These are phyloP conservation scores for Ophiosphaerella herpotricha DNA, from an alignment of 2,329 filamentous ascomycete species.

Conservation along the genomic window DNA sequence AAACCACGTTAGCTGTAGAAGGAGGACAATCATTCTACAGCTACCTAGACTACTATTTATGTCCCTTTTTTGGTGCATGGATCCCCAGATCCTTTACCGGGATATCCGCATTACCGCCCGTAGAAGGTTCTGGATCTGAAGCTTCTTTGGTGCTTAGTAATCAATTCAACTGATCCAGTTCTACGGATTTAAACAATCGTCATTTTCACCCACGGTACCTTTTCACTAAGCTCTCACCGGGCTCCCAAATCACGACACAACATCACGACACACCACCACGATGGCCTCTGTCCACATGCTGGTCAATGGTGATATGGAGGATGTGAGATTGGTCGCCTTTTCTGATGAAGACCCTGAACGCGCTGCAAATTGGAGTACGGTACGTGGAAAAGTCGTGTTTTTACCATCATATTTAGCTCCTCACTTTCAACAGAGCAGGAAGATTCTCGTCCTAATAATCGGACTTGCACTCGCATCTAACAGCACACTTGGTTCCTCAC, in stretches of 20 bases:
- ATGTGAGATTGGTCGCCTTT: slow-evolving; percentile 10
- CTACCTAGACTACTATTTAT: neutral
- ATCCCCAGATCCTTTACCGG: neutral
- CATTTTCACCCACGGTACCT: slow-evolving; percentile 4
- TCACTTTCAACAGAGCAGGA: slow-evolving; percentile 6
- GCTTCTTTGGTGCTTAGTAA: slow-evolving; percentile 2
- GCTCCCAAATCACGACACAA: slow-evolving; percentile 8
- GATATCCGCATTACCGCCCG: neutral
- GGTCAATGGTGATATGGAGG: slow-evolving; percentile 6
- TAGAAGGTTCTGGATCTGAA: slow-evolving; percentile 2
- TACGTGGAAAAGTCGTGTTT: slow-evolving; percentile 9
- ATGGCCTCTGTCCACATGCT: slow-evolving; percentile 4
- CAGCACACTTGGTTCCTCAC: slow-evolving; percentile 40
- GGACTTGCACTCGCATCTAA: slow-evolving; percentile 15
- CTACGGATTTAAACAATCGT: slow-evolving; percentile 4
- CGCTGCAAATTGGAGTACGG: slow-evolving; percentile 11
- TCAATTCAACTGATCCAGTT: slow-evolving; percentile 2
- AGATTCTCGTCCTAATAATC: slow-evolving; percentile 7
- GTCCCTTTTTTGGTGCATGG: slow-evolving; percentile 2
- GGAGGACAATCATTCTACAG: neutral
- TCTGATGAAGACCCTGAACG: slow-evolving; percentile 8
- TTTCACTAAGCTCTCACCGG: slow-evolving; percentile 6
- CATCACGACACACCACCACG: slow-evolving; percentile 6
- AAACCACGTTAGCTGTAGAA: neutral
- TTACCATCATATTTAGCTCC: slow-evolving; percentile 5